Base-by-base conservation (phyloP, 805 yeast genomes). In the Saturnispora bothae region DNA sequence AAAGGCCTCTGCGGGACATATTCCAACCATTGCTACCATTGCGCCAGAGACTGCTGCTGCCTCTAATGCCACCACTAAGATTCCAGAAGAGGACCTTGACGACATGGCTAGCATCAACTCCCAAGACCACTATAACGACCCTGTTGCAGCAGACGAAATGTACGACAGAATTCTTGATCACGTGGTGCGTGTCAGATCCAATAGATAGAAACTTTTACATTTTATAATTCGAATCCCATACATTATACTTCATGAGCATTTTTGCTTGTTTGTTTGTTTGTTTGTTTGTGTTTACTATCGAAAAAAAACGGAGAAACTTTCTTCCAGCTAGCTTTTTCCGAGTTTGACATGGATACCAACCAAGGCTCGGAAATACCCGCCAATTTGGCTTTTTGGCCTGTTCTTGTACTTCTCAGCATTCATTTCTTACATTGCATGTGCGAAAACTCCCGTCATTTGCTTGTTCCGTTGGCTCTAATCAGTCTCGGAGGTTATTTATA, bases 131-230 rank as follows among this genome's bases (percentile, higher is more conserved):
- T 36, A 31, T 22, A 38, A 31, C 12, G 73, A 68, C 4, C 35
- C 42, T 13, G 12, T 25, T 5, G 36, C 25, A 6, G 83, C 80
- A n/a, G 80, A 77, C 52, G 82, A 77, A 50, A 81, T 75, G 4
- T 81, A 80, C 49, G 89, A 81, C 45, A 78, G 77, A 52, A 58
- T 81, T 33, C 62, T 81, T 50, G 78, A 79, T 48, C 78, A 78
- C 48, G 76, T 81, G 22, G 74, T 78, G 20, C 63, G 75, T 35
- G 83, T 74, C 12, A 64, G 84, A 46, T 73, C 78, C 2, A 76
- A 72, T 45, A 64, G 38, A 31, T 43, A 20, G 37, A 14, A 5
- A 19, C 16, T 20, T 21, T 5, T 18, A 30, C 31, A 15, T 15
- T 17, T 17, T 28, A 16, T 16, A 15, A 7, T 13, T 28, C 10